A percentile compares a stretch with the other conserved stretches of the same genome.
These are phyloP conservation scores for Pseudopyrenochaeta lycopersici DNA, from an alignment of 2,329 filamentous ascomycete genomes.

Conservation along the genomic window DNA sequence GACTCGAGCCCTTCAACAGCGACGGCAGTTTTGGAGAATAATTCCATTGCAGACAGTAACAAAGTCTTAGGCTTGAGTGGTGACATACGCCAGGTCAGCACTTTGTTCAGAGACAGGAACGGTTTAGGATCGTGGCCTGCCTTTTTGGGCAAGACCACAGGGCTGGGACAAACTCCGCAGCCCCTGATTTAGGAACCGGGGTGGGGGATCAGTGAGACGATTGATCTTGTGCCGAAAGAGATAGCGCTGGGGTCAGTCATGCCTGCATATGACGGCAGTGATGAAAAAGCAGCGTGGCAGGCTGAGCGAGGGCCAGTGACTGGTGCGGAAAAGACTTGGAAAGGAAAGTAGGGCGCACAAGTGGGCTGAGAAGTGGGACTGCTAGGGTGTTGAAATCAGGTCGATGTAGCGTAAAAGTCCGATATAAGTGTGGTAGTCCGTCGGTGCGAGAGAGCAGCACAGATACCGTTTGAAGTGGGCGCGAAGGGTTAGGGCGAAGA, in stretches of 20 bases:
- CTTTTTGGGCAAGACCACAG: background rate
- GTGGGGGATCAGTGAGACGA: constrained; percentile 11
- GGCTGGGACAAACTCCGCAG: background rate
- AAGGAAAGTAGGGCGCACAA: background rate
- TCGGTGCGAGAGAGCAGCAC: constrained; percentile 13
- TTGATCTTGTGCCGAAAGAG: background rate
- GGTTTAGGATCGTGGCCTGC: constrained; percentile 1
- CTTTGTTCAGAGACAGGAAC: background rate
- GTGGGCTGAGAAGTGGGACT: background rate
- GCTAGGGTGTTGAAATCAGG: constrained; percentile 8
- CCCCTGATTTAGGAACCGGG: background rate
- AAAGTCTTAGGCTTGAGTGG: background rate
- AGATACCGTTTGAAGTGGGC: constrained; percentile 23
- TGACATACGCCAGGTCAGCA: background rate
- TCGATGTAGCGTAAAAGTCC: constrained; percentile 22
- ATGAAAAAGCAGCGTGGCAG: constrained; percentile 2
- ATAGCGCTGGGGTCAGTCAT: constrained; percentile 8
- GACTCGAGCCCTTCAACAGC: too few relatives aligned
- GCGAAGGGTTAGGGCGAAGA: too few relatives aligned
- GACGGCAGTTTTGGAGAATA: too few relatives aligned
- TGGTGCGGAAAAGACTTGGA: constrained; percentile 7
- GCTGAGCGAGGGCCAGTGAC: background rate
- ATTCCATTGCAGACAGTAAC: too few relatives aligned
- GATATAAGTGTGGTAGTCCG: constrained; percentile 16
- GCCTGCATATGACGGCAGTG: constrained; percentile 10